These are phyloP conservation scores for Wickerhamomyces pijperi DNA, from an alignment of 805 yeast genomes.

Conservation along the genomic window DNA sequence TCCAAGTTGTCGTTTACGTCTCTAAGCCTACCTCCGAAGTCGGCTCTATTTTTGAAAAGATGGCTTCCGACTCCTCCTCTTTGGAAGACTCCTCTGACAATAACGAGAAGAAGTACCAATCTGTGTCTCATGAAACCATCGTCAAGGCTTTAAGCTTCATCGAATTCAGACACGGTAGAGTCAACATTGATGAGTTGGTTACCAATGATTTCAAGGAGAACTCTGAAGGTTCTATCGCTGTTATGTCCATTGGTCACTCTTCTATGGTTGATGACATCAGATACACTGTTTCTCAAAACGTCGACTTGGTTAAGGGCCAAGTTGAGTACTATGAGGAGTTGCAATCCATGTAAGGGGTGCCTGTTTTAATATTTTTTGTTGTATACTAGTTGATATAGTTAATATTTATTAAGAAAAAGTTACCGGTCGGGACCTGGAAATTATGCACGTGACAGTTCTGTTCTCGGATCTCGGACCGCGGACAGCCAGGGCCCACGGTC, in stretches of 20 bases:
- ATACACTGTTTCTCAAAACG: constrained; percentile 26
- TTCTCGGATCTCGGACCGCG: too few relatives aligned
- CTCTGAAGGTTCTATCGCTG: constrained; percentile 27
- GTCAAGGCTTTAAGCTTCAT: constrained; percentile 16
- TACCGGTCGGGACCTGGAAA: too few relatives aligned
- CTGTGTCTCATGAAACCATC: not conserved
- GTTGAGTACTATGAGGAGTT: constrained; percentile 49
- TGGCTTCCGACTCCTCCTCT: constrained; percentile 3
- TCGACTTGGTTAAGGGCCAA: constrained; percentile 23
- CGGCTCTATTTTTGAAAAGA: constrained; percentile 2
- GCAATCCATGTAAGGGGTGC: constrained; percentile 51
- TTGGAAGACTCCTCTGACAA: constrained; percentile 3
- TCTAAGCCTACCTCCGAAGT: constrained; percentile 13
- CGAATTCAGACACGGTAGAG: constrained; percentile 34
- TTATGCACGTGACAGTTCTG: too few relatives aligned
- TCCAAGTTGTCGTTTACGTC: constrained; percentile 11
- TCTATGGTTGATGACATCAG: constrained; percentile 43
- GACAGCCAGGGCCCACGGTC: too few relatives aligned
- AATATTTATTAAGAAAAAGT: too few relatives aligned
- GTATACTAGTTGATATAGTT: too few relatives aligned
- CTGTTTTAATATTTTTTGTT: too few relatives aligned
- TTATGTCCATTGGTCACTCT: constrained; percentile 47
- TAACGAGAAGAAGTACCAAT: constrained; percentile 1
- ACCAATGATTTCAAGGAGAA: constrained; percentile 24
- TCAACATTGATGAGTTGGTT: constrained; percentile 28